Evolutionary conservation across 768 basidiomycete genomes (phyloP).

Genomic region (Lactarius vividus): DNA sequence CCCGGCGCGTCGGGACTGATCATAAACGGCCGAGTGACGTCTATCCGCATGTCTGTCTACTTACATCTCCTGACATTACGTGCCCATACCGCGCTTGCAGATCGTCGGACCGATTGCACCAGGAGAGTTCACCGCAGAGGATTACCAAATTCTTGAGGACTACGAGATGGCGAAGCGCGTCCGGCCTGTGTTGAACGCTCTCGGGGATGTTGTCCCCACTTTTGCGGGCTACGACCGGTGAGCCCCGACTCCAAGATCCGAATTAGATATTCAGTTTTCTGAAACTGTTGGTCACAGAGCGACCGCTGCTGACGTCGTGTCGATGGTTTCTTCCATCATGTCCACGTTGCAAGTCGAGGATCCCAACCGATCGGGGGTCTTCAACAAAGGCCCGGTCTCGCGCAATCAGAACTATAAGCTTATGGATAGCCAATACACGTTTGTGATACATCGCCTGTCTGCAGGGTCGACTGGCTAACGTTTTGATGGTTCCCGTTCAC

Average conservation of each 20-base stretch:
- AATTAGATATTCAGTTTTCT: too few relatives aligned
- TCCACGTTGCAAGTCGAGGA: slow-evolving; percentile 70
- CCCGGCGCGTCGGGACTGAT: slow-evolving; percentile 65
- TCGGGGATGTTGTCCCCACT: slow-evolving; percentile 51
- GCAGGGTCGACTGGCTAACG: slow-evolving; percentile 3
- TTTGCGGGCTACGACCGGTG: slow-evolving; percentile 10
- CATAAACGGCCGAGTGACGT: slow-evolving; percentile 80
- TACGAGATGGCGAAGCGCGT: slow-evolving; percentile 76
- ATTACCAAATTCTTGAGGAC: slow-evolving; percentile 65
- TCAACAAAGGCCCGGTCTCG: slow-evolving; percentile 60
- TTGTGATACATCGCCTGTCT: slow-evolving; percentile 31
- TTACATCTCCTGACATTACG: slow-evolving; percentile 7
- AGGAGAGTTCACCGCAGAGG: slow-evolving; percentile 61
- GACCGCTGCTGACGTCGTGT: slow-evolving; percentile 56
- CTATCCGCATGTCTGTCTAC: not conserved
- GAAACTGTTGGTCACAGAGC: slow-evolving; percentile 38
- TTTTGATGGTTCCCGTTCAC: slow-evolving; percentile 12
- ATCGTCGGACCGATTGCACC: slow-evolving; percentile 69
- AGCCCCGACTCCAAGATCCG: not conserved
- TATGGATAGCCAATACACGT: slow-evolving; percentile 66
- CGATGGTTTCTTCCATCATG: slow-evolving; percentile 68
- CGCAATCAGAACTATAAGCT: slow-evolving; percentile 59
- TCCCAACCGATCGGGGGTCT: slow-evolving; percentile 67
- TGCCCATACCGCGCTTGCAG: slow-evolving; percentile 38
- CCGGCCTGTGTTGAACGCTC: slow-evolving; percentile 62